These are phyloP conservation scores for Nyssa sinensis DNA, from an alignment of 148 eudicot genomes.

Conservation along the genomic window DNA sequence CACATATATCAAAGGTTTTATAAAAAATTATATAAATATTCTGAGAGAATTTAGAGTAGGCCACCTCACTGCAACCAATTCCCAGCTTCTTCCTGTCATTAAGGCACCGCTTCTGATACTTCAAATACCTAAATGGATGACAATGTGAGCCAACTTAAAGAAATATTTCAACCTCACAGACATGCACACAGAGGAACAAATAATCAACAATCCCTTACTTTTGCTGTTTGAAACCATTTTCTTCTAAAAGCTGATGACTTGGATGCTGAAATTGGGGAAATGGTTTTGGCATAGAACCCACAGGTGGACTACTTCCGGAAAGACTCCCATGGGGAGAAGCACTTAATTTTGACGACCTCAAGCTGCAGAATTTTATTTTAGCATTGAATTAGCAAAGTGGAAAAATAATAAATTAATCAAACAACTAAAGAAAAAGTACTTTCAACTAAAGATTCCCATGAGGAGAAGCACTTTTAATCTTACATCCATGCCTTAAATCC, in stretches of 20 bases:
- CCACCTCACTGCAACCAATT: slow-evolving; percentile 91
- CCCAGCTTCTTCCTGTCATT: slow-evolving; percentile 84
- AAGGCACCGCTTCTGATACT: slow-evolving; percentile 80
- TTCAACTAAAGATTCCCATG: too few relatives aligned
- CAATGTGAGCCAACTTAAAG: slow-evolving; percentile 17
- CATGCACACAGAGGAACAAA: background rate
- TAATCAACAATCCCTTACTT: slow-evolving; percentile 45
- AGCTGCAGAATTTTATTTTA: slow-evolving; percentile 34
- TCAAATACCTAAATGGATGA: slow-evolving; percentile 60
- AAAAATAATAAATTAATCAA: slow-evolving; percentile 3
- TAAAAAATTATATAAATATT: slow-evolving; percentile 4
- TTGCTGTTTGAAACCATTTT: slow-evolving; percentile 94
- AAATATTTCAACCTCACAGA: background rate
- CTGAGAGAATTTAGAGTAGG: slow-evolving; percentile 1
- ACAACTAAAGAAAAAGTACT: too few relatives aligned
- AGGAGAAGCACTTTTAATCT: background rate
- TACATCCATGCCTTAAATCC: background rate
- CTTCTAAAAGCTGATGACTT: slow-evolving; percentile 89
- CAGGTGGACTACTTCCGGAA: slow-evolving; percentile 75
- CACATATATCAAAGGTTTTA: background rate
- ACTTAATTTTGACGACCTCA: slow-evolving; percentile 76
- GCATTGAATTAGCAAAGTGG: slow-evolving; percentile 5
- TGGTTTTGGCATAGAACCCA: slow-evolving; percentile 82
- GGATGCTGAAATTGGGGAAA: slow-evolving; percentile 95
- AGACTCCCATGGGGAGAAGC: slow-evolving; percentile 67